These are phyloP conservation scores for Cymbopogon flexuosus DNA, from an alignment of 202 grass and related monocot genomes.

Conservation along the genomic window DNA sequence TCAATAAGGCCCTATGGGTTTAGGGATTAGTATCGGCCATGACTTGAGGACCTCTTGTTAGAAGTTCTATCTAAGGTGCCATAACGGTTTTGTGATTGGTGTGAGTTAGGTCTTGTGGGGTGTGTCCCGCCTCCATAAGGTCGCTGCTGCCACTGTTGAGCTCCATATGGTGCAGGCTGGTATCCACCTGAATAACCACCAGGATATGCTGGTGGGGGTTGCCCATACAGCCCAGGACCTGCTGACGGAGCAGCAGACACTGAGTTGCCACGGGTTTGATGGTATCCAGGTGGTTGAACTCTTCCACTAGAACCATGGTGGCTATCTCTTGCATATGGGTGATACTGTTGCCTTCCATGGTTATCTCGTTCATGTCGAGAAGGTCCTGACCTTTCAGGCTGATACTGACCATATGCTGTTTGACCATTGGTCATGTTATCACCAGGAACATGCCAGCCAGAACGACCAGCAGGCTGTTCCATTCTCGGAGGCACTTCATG, in stretches of 20 bases:
- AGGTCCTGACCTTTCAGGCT: slow-evolving; percentile 36
- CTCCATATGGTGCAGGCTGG: slow-evolving; percentile 41
- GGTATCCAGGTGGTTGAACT: slow-evolving; percentile 28
- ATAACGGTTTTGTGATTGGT: slow-evolving; percentile 59
- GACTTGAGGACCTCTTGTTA: slow-evolving; percentile 52
- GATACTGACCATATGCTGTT: slow-evolving; percentile 41
- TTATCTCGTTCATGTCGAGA: slow-evolving; percentile 43
- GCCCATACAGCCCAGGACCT: slow-evolving; percentile 37
- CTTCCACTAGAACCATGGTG: slow-evolving; percentile 40
- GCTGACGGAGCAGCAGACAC: slow-evolving; percentile 23
- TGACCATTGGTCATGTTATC: slow-evolving; percentile 39
- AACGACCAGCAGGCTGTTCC: slow-evolving; percentile 42
- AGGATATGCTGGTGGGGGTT: slow-evolving; percentile 12
- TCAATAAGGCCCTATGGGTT: background rate
- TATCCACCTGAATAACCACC: slow-evolving; percentile 35
- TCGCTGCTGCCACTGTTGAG: slow-evolving; percentile 49
- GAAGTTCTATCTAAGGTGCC: slow-evolving; percentile 47
- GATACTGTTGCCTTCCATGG: slow-evolving; percentile 30
- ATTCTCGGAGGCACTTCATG: slow-evolving; percentile 28
- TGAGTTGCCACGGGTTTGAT: slow-evolving; percentile 40
- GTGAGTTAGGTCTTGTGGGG: slow-evolving; percentile 38
- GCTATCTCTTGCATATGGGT: slow-evolving; percentile 35
- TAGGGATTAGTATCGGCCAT: slow-evolving; percentile 40
- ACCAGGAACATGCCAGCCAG: slow-evolving; percentile 42
- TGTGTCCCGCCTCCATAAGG: slow-evolving; percentile 32